A percentile compares a stretch with the other conserved stretches of the same genome.
Evolutionary conservation across 177 flowering plant species (phyloP).

Genomic region (Vitis hybrid): DNA sequence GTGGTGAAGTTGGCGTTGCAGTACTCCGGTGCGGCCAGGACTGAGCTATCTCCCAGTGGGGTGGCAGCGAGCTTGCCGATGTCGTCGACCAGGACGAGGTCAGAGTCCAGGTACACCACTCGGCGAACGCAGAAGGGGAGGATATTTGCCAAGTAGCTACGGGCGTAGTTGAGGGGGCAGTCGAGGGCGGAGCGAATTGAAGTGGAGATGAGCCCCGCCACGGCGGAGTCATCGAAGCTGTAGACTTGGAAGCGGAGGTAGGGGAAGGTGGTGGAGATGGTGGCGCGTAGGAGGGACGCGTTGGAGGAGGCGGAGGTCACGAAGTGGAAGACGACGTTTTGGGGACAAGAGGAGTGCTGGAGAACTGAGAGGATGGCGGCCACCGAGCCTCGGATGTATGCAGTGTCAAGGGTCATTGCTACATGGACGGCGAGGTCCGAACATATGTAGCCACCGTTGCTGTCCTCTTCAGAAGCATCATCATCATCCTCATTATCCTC

Average conservation of each 20-base stretch:
- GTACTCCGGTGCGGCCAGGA: conserved; percentile 83
- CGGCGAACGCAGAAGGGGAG: conserved; percentile 76
- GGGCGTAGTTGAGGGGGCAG: conserved; percentile 92
- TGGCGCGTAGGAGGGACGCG: conserved; percentile 40
- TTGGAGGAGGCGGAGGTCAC: conserved; percentile 56
- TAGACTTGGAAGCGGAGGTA: conserved; percentile 68
- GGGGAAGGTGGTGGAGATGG: conserved; percentile 69
- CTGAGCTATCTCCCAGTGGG: conserved; percentile 38
- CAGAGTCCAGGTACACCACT: conserved; percentile 92
- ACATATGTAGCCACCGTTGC: conserved; percentile 29
- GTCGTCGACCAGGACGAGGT: conserved; percentile 91
- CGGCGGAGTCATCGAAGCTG: conserved; percentile 54
- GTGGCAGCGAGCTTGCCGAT: conserved; percentile 68
- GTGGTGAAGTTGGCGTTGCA: conserved; percentile 89
- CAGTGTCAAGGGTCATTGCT: conserved; percentile 86
- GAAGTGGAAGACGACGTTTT: conserved; percentile 84
- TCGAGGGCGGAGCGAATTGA: conserved; percentile 91
- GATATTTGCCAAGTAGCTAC: conserved; percentile 66
- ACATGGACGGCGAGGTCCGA: conserved; percentile 62
- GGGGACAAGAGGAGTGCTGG: conserved; percentile 88
- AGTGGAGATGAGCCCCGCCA: conserved; percentile 71
- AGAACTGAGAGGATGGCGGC: conserved; percentile 86
- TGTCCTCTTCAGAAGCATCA: neutral
- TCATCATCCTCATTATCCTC: conserved; percentile 11
- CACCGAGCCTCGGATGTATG: conserved; percentile 91